These are phyloP conservation scores for Aspergillus sergii DNA, from an alignment of 2,329 filamentous ascomycete species.

Conservation along the genomic window DNA sequence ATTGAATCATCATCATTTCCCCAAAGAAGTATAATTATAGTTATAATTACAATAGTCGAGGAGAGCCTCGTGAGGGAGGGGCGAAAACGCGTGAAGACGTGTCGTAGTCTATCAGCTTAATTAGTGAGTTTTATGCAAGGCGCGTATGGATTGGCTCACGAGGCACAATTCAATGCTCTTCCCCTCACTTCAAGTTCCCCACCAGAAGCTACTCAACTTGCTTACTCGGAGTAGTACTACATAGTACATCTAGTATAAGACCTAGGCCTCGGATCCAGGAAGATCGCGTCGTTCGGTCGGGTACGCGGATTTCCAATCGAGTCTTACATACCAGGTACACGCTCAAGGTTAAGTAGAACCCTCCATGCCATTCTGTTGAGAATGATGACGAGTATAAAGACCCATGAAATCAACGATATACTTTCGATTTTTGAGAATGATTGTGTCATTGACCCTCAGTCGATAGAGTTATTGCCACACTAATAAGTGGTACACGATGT, in stretches of 20 bases:
- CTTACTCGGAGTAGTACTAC: neutral
- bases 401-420: neutral
- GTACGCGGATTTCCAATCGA: neutral
- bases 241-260: neutral
- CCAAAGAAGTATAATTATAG: neutral
- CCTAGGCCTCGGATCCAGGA: too few relatives aligned
- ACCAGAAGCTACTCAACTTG: neutral
- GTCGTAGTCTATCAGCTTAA: neutral
- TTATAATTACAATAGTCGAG: neutral
- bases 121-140: neutral
- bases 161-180: conserved; percentile 1
- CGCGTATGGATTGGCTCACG: conserved; percentile 2
- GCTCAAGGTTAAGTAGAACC: neutral
- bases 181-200: neutral
- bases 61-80: neutral
- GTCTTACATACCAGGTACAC: neutral
- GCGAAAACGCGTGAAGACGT: neutral
- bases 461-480: neutral
- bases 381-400: neutral
- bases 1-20: conserved; percentile 3
- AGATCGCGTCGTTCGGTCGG: neutral
- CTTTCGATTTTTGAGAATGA: neutral
- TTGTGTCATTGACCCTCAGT: neutral
- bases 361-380: neutral
- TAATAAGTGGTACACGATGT: neutral